Conservation (phyloP, 169 alveolate genomes). For the Eimeria praecox region DNA sequence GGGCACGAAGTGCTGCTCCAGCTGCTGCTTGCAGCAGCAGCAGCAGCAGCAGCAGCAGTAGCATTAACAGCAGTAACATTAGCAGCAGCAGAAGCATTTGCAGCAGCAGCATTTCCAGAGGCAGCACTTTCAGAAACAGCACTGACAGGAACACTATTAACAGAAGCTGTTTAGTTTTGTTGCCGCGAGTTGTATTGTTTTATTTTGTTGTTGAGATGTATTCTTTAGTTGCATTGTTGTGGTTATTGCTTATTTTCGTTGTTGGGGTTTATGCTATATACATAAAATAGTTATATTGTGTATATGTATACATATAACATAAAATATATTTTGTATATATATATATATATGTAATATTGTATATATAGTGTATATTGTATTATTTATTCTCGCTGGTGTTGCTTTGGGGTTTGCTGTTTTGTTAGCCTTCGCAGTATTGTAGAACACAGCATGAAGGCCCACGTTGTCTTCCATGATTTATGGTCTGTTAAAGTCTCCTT, state of each 20-base stretch:
- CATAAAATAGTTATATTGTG: too few species aligned
- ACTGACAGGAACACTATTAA: background rate
- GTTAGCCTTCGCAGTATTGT: conserved; percentile 87
- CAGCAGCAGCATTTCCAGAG: background rate
- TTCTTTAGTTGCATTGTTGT: too few species aligned
- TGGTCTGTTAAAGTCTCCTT: conserved; percentile 93
- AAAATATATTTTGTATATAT: too few species aligned
- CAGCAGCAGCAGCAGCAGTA: background rate
- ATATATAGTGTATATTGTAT: too few species aligned
- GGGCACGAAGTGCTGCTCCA: too few species aligned
- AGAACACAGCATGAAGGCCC: conserved; percentile 88
- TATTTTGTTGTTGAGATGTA: too few species aligned
- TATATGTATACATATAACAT: too few species aligned
- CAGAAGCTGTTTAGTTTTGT: background rate
- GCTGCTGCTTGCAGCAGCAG: background rate
- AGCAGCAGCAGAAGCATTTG: background rate
- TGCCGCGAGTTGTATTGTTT: too few species aligned
- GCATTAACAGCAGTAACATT: background rate
- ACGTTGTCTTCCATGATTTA: conserved; percentile 92
- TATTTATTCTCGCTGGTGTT: background rate
- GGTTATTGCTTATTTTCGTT: too few species aligned
- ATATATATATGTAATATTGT: too few species aligned
- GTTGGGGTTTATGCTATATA: too few species aligned
- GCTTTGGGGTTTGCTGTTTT: background rate
- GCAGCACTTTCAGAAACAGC: too few species aligned